phyloP scores from a whole-genome alignment of 352 stramenopile genomes.

The Aphanomyces invadans region DNA sequence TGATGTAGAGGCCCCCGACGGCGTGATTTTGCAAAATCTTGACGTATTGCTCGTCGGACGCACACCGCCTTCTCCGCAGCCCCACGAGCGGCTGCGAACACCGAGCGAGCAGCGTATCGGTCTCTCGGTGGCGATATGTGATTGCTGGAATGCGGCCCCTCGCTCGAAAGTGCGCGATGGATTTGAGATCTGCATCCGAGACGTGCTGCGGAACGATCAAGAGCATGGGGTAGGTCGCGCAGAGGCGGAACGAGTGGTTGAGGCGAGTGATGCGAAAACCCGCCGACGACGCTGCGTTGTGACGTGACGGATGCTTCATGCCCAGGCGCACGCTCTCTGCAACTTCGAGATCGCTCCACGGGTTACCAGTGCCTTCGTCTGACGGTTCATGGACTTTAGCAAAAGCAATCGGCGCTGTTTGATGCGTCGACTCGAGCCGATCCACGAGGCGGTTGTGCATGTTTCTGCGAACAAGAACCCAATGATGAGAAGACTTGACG shows the following conservation, averaged over 20 bases:
- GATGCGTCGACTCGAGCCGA: background rate
- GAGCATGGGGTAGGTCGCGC: conserved; percentile 61
- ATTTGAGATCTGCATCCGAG: conserved; percentile 84
- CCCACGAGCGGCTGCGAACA: conserved; percentile 93
- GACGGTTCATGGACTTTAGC: conserved; percentile 6
- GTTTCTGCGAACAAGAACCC: no score
- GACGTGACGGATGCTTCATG: background rate
- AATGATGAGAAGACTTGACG: no score
- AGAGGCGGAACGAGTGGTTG: conserved; percentile 77
- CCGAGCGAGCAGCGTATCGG: conserved; percentile 89
- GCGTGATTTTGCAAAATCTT: conserved; percentile 45
- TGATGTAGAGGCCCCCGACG: conserved; percentile 56
- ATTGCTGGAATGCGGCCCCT: conserved; percentile 88
- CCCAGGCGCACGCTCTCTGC: background rate
- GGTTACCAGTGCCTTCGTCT: background rate
- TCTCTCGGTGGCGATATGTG: conserved; percentile 80
- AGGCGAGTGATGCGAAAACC: conserved; percentile 59
- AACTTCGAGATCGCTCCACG: background rate
- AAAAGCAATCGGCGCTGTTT: conserved; percentile 12
- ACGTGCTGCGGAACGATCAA: conserved; percentile 89
- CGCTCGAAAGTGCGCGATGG: conserved; percentile 86
- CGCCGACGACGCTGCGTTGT: conserved; percentile 21
- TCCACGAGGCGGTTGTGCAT: conserved; percentile 9
- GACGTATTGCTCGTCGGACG: conserved; percentile 85
- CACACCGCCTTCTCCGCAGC: conserved; percentile 86